phyloP scores from a whole-genome alignment of 2,329 filamentous ascomycete species.

The Diaporthe sp. region DNA sequence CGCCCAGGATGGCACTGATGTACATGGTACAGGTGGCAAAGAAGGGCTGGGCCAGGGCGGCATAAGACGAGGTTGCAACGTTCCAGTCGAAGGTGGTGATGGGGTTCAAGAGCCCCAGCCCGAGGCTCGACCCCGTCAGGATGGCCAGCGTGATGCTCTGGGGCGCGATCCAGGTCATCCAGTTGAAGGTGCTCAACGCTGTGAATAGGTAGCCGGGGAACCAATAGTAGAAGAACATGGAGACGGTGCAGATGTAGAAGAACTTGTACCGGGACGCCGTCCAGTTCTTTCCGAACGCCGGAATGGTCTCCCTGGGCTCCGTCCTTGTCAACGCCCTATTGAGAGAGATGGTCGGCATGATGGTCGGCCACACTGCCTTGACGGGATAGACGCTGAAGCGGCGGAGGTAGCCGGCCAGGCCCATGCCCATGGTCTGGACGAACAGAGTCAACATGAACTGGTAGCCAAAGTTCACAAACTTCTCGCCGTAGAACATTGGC shows the following conservation, averaged over 20 bases:
- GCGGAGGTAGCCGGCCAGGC: slow-evolving; percentile 56
- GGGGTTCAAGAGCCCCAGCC: slow-evolving; percentile 62
- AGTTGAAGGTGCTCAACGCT: slow-evolving; percentile 60
- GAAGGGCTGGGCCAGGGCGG: slow-evolving; percentile 56
- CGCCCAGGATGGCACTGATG: slow-evolving; percentile 53
- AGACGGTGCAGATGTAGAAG: slow-evolving; percentile 55
- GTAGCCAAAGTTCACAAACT: slow-evolving; percentile 57
- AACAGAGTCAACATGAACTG: slow-evolving; percentile 57
- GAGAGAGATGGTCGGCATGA: slow-evolving; percentile 55
- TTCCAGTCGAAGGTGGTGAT: slow-evolving; percentile 67
- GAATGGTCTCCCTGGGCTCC: slow-evolving; percentile 53
- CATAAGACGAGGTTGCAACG: slow-evolving; percentile 55
- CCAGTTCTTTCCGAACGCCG: slow-evolving; percentile 55
- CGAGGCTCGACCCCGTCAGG: slow-evolving; percentile 57
- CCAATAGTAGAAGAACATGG: slow-evolving; percentile 64
- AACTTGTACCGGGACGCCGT: slow-evolving; percentile 59
- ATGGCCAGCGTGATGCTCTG: slow-evolving; percentile 59
- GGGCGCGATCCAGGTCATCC: slow-evolving; percentile 66
- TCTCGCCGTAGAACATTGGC: slow-evolving; percentile 57
- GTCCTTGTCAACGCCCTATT: slow-evolving; percentile 51
- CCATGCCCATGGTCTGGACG: slow-evolving; percentile 60
- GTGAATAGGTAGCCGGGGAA: slow-evolving; percentile 62
- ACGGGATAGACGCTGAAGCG: slow-evolving; percentile 56
- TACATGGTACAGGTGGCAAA: slow-evolving; percentile 56
- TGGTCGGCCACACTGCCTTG: slow-evolving; percentile 58